Percentiles rank a stretch among this genome's conserved stretches.
Evolutionary conservation across 1,284 basidiomycete species (phyloP).

Genomic region (Somion occarium): DNA sequence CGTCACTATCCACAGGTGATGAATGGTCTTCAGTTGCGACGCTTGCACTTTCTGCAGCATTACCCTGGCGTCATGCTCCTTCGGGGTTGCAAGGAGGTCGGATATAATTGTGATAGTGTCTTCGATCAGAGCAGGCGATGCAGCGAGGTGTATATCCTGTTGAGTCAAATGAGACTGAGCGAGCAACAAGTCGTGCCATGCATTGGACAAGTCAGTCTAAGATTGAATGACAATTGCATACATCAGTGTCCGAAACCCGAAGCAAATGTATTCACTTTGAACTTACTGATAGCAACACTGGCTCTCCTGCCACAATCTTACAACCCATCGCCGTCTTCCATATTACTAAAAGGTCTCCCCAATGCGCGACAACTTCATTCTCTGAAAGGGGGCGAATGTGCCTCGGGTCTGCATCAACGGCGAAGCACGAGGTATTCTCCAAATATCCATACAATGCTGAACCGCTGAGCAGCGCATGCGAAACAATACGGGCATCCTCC

Average conservation of each 20-base stretch:
- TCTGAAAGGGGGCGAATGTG: neutral
- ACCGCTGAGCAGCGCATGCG: neutral
- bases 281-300: no score
- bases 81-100: neutral
- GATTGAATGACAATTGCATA: neutral
- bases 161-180: slow-evolving; percentile 1
- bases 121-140: neutral
- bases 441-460: neutral
- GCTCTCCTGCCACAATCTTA: no score
- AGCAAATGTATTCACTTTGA: neutral
- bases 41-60: neutral
- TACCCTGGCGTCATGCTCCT: neutral
- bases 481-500: neutral
- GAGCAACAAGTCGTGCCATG: slow-evolving; percentile 2
- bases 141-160: neutral
- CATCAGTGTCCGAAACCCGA: neutral
- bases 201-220: neutral
- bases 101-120: neutral
- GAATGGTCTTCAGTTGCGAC: neutral
- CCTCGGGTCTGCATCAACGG: neutral
- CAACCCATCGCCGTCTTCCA: neutral
- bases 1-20: slow-evolving; percentile 45
- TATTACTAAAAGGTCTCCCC: neutral
- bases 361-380: neutral
- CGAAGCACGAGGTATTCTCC: neutral